These are phyloP conservation scores for Ophiostoma sp. DNA, from an alignment of 2,329 filamentous ascomycete species.

Conservation along the genomic window DNA sequence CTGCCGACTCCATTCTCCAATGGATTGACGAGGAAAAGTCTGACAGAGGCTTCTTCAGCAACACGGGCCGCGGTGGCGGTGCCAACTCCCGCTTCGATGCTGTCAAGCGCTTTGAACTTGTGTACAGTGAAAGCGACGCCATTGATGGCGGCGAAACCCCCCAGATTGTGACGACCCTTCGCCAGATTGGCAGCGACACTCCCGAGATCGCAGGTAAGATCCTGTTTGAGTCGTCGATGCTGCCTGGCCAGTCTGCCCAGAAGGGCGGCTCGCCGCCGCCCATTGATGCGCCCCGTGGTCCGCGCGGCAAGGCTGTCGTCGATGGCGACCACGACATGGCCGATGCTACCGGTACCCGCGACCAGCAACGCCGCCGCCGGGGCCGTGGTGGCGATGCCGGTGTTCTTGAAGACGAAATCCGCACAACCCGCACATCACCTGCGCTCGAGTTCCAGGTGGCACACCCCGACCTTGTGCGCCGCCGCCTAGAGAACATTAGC, in stretches of 20 bases:
- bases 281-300: neutral
- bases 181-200: constrained; percentile 38
- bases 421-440: constrained; percentile 41
- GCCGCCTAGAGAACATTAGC: constrained; percentile 56
- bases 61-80: constrained; percentile 31
- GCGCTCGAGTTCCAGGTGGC: constrained; percentile 53
- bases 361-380: constrained; percentile 9
- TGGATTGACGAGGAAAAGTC: constrained; percentile 70
- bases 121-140: constrained; percentile 54
- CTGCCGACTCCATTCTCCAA: constrained; percentile 61
- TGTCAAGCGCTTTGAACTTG: constrained; percentile 62
- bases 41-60: constrained; percentile 28
- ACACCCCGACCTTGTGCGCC: constrained; percentile 55
- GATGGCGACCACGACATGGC: neutral
- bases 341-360: neutral
- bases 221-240: constrained; percentile 16
- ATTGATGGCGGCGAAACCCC: constrained; percentile 43
- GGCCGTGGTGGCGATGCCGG: neutral
- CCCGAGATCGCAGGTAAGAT: constrained; percentile 15
- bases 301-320: neutral
- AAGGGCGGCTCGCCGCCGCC: neutral
- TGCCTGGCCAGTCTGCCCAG: neutral
- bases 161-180: constrained; percentile 52
- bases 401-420: constrained; percentile 20
- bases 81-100: constrained; percentile 23